Evolutionary conservation across 768 basidiomycete genomes (phyloP), one percentile per base, ranked within the genome.

Genomic region (Termitomyces sp.): DNA sequence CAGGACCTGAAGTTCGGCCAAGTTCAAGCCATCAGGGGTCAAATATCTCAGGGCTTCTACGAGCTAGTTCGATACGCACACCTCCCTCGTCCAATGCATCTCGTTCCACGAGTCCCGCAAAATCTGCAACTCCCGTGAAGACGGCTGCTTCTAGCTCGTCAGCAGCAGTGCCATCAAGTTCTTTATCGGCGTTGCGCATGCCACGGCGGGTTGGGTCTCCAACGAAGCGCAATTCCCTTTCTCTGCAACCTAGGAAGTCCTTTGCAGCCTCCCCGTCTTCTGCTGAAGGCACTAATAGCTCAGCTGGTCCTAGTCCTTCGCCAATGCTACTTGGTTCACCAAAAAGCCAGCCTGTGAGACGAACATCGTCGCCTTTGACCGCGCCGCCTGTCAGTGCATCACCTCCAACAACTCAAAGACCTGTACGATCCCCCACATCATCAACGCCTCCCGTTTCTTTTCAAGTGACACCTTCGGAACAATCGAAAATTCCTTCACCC

Each of bases 21-120:
- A 54, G 63, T 3, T 51, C 74, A 16, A 81, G 81, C 13, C 88
- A 91, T 68, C 82, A 84, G 59, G 80, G 87, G 29, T 83, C 84
- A 0, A 68, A 78, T n/a, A 90, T 82, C 58, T 70, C 72, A 5
- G 72, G 77, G 41, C 70, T 74, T 42, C 62, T 77, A 28, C 75
- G 76, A 41, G 60, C 75, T 28, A 71, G 68, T 60, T 66, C 84
- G 55, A 51, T 75, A 61, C 68, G 74, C 64, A 63, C 76, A 59
- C 61, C 70, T 15, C 77, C 83, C 26, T 77, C 80, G 6, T 75
- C 79, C 22, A 66, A 74, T 50, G 69, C 74, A 33, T 85, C 87
- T 9, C 84, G 89, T 20, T 81, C 89, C 7, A 69, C 72, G 4
- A 91, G 88, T 67, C 90, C 89, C 20, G 76, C 73, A 26, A 86